phyloP scores from a whole-genome alignment of 2,329 filamentous ascomycete species.

The Geosmithia flava region DNA sequence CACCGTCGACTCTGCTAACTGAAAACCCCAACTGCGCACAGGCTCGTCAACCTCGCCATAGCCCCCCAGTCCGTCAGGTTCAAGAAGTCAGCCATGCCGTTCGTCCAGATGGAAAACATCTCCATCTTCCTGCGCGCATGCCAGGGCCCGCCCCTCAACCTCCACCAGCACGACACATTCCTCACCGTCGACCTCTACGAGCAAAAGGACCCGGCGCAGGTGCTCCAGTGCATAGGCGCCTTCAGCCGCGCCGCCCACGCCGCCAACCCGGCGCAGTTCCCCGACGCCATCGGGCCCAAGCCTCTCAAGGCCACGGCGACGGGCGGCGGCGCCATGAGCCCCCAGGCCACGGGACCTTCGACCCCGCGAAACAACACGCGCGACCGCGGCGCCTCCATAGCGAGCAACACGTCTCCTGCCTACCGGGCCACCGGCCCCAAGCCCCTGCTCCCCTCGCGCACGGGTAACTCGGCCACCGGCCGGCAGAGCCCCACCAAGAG shows the following conservation, averaged over 20 bases:
- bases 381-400: constrained; percentile 37
- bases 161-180: constrained; percentile 91
- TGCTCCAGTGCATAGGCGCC: constrained; percentile 80
- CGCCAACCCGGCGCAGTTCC: constrained; percentile 62
- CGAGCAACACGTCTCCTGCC: constrained; percentile 44
- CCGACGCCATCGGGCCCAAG: constrained; percentile 57
- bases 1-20: background rate
- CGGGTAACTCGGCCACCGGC: constrained; percentile 39
- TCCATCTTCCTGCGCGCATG: constrained; percentile 88
- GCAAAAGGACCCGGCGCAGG: constrained; percentile 89
- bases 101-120: constrained; percentile 99
- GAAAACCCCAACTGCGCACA: constrained; percentile 18
- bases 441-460: constrained; percentile 32
- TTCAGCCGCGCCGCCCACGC: constrained; percentile 80
- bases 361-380: constrained; percentile 29
- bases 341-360: constrained; percentile 47
- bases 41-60: constrained; percentile 69
- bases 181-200: constrained; percentile 95
- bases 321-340: constrained; percentile 45
- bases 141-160: constrained; percentile 70
- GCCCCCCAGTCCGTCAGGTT: constrained; percentile 73
- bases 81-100: constrained; percentile 90
- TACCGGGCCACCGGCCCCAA: constrained; percentile 20
- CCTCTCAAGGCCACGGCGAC: constrained; percentile 34
- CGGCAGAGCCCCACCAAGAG: constrained; percentile 52